These are phyloP conservation scores for Cynanchum wilfordii DNA, from an alignment of 257 asterid genomes.

Conservation along the genomic window DNA sequence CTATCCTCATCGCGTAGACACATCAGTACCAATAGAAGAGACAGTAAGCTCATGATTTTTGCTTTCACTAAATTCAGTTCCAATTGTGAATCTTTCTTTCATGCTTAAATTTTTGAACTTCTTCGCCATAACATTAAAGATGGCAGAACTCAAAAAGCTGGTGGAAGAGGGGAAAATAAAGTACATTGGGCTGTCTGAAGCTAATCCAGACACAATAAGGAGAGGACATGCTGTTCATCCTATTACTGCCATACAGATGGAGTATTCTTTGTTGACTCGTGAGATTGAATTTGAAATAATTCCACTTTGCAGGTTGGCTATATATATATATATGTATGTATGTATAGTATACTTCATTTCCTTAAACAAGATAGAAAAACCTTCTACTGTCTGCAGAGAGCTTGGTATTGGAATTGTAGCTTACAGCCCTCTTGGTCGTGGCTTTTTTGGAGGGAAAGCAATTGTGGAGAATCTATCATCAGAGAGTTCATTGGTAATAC, in stretches of 20 bases:
- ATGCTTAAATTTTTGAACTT: too few species aligned
- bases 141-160: slow-evolving; percentile 50
- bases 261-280: slow-evolving; percentile 53
- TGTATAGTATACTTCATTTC: too few species aligned
- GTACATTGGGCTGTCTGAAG: slow-evolving; percentile 54
- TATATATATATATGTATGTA: too few species aligned
- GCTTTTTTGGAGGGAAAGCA: slow-evolving; percentile 55
- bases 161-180: slow-evolving; percentile 56
- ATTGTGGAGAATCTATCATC: slow-evolving; percentile 32
- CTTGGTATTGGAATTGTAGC: slow-evolving; percentile 49
- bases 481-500: slow-evolving; percentile 34
- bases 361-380: too few species aligned
- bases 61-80: too few species aligned
- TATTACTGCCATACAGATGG: slow-evolving; percentile 52
- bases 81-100: neutral
- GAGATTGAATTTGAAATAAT: slow-evolving; percentile 49
- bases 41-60: slow-evolving; percentile 31
- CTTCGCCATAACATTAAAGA: slow-evolving; percentile 4
- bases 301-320: slow-evolving; percentile 45
- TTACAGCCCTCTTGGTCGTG: slow-evolving; percentile 54
- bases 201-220: slow-evolving; percentile 46
- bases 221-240: slow-evolving; percentile 61
- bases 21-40: slow-evolving; percentile 49
- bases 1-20: slow-evolving; percentile 44
- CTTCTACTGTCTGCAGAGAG: slow-evolving; percentile 21